Evolutionary conservation across 768 basidiomycete species (phyloP), one percentile per base, ranked within the genome.

Genomic region (Tricholoma bakamatsutake): DNA sequence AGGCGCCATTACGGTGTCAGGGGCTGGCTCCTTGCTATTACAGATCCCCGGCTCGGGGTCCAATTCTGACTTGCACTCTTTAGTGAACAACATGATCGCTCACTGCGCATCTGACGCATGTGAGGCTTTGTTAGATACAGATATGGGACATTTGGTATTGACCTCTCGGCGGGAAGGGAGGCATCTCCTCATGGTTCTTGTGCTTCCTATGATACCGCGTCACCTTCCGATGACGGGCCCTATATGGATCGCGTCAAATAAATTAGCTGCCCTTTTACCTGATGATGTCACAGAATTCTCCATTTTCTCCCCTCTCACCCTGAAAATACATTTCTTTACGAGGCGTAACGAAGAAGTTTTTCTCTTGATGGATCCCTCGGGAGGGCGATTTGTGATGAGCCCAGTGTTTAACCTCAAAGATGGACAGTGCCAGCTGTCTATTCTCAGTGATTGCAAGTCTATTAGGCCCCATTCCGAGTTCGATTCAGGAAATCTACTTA

Each of bases 381-480:
- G 48, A 12, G 60, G 60, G 10, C 48, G 51, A 11, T 69, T 73
- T 34, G 21, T 69, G 40, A 51, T 72, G 9, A 61, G 64, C 43
- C 66, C 71, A 6, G 62, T 66, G 27, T 60, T 67, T 53, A 46
- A 53, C 18, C 57, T 73, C 50, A 56, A 51, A 40, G 60, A 60
- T 21, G 59, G 55, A 27, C 39, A 56, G 37, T 73, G 71, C 65
- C 64, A 67, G 37, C 55, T 73, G 18, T 69, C 72, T 9, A 63
- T 79, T 8, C 61, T 74, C 30, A 71, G 69, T 15, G 64, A 70
- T 0, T 64, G 71, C 54, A 53, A 42, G 5, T 56, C 61, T 49
- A 57, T 66, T 55, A 45, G 57, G 52, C 45, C 53, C 35, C 21
- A 40, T 17, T 43, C 56, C 24, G 50, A 63, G 0, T 34, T 39